phyloP scores from a whole-genome alignment of 2,329 filamentous ascomycete species.

The Apiospora hydei region DNA sequence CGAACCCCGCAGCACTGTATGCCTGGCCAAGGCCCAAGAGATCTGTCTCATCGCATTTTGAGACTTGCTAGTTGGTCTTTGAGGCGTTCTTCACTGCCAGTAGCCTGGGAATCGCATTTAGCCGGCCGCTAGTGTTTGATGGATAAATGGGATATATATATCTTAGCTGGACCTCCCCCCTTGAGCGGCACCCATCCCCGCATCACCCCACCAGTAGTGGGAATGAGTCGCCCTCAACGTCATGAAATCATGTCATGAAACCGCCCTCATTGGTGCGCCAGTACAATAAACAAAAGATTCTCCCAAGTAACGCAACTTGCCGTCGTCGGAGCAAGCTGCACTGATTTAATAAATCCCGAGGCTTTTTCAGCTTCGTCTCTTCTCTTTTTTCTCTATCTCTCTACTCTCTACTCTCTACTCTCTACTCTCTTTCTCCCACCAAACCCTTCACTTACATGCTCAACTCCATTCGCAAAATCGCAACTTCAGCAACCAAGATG shows the following conservation, averaged over 20 bases:
- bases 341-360: background rate
- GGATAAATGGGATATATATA: background rate
- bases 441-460: background rate
- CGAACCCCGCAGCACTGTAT: background rate
- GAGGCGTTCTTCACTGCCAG: background rate
- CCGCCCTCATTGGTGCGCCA: background rate
- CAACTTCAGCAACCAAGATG: constrained; percentile 12
- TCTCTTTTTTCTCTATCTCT: background rate
- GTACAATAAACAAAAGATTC: background rate
- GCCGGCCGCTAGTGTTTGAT: background rate
- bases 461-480: constrained; percentile 8
- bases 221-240: constrained; percentile 14
- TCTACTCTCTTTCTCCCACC: background rate
- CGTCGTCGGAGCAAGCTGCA: background rate
- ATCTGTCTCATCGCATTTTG: constrained; percentile 2
- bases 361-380: background rate
- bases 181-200: constrained; percentile 4
- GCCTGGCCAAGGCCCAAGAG: constrained; percentile 3
- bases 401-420: background rate
- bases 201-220: constrained; percentile 15
- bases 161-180: background rate
- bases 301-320: background rate
- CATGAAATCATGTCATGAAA: constrained; percentile 4
- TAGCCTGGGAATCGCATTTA: background rate
- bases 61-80: background rate